Conservation (phyloP, 495 filamentous ascomycete genomes). For the Aspergillus mulundensis region DNA sequence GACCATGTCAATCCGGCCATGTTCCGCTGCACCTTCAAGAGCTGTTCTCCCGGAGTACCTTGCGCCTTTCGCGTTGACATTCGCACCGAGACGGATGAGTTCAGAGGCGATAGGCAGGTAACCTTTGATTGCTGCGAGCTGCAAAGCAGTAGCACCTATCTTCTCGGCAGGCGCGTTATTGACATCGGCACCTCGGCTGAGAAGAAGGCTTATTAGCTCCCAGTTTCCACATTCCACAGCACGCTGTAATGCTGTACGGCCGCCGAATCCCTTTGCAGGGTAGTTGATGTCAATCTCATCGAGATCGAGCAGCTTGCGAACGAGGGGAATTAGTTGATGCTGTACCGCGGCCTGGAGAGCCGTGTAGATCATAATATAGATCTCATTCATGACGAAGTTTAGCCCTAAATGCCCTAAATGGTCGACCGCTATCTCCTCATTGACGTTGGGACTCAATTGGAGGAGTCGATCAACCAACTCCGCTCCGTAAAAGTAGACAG, state of each 20-base stretch:
- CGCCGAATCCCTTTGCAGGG: neutral
- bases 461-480: neutral
- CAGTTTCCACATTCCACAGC: constrained; percentile 24
- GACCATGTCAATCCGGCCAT: neutral
- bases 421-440: neutral
- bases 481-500: neutral
- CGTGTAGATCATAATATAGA: neutral
- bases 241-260: constrained; percentile 22
- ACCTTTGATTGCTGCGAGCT: constrained; percentile 24
- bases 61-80: constrained; percentile 29
- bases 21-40: neutral
- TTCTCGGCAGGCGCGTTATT: constrained; percentile 16
- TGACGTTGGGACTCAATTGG: neutral
- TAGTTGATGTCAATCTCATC: neutral
- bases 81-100: constrained; percentile 22
- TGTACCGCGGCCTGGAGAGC: neutral
- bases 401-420: neutral
- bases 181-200: constrained; percentile 27
- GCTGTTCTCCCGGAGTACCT: neutral
- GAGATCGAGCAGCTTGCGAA: neutral
- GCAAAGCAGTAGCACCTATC: constrained; percentile 16
- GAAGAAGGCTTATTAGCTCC: constrained; percentile 25
- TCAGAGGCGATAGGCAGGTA: constrained; percentile 18
- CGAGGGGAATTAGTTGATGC: neutral
- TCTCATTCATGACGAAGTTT: too few relatives aligned